phyloP scores from a whole-genome alignment of 768 basidiomycete genomes.

The Hygrophoropsis aurantiaca region DNA sequence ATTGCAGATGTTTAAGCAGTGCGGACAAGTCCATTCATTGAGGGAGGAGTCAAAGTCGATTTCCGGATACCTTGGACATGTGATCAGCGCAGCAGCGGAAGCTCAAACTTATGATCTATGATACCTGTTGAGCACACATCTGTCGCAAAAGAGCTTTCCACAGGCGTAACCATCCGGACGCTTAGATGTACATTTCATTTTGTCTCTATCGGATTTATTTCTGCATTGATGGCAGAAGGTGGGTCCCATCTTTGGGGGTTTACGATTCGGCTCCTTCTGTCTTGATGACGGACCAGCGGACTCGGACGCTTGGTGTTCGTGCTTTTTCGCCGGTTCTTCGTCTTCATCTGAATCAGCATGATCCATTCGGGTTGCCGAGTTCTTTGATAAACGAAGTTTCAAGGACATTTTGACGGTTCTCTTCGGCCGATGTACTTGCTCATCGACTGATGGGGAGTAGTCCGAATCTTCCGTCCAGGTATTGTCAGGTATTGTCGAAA shows the following conservation, averaged over 20 bases:
- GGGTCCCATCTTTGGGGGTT: neutral
- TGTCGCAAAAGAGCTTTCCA: constrained; percentile 33
- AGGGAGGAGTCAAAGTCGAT: constrained; percentile 33
- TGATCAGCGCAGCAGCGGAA: constrained; percentile 6
- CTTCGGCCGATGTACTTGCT: neutral
- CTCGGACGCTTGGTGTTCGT: too few relatives aligned
- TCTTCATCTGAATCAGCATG: too few relatives aligned
- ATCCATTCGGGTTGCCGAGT: neutral
- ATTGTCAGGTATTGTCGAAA: too few relatives aligned
- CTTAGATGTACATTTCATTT: constrained; percentile 35
- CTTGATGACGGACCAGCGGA: too few relatives aligned
- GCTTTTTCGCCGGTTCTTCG: too few relatives aligned
- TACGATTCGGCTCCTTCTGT: neutral
- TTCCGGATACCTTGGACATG: constrained; percentile 36
- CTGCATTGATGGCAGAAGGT: constrained; percentile 40
- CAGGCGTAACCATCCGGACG: constrained; percentile 19
- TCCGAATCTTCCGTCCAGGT: too few relatives aligned
- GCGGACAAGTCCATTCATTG: constrained; percentile 42
- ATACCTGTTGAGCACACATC: constrained; percentile 34
- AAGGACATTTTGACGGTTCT: neutral
- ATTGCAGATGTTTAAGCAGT: constrained; percentile 45
- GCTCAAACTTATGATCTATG: constrained; percentile 1
- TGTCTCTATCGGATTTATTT: constrained; percentile 20
- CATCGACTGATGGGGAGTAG: too few relatives aligned
- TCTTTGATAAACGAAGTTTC: neutral